Base-by-base conservation (phyloP, 768 basidiomycete genomes). In the Tremella yokohamensis region DNA sequence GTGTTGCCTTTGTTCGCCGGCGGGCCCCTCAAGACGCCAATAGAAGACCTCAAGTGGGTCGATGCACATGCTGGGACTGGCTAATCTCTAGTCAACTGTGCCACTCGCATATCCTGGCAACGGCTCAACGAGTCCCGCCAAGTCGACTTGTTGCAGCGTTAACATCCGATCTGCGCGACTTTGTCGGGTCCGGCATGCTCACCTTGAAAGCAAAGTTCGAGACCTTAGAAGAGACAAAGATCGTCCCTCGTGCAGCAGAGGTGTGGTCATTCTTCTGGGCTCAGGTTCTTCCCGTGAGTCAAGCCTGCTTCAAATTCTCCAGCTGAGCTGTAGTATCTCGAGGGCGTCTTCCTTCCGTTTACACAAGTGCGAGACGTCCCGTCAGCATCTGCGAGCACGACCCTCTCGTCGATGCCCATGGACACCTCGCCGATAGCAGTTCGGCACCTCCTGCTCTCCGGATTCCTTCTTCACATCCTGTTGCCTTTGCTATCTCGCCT, bases 1-100 rank as follows among this genome's bases (percentile, higher is more conserved):
- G 87, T 96, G 34, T 79, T 97, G 2, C 92, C 92, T 1, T 77
- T 94, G 3, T 97, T 97, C 80, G 93, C 93, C 52, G 88, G 90
- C 37, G 89, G 92, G 69, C 86, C 87, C 2, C 81, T 97, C 18
- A 82, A 85, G 59, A 83, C 87, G 52, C 87, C 90, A 20, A 90
- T 97, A 68, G 92, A 96, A 79, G 90, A 92, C 66, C 81, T 97
- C 37, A 97, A 97, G 74, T 76, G 51, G 54, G 74, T 25, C 13
- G 20, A 6, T 25, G 1, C 47, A 22, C 2, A 34, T 44, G 40
- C 26, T 3, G 25, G 8, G 52, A 18, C 44, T 25, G 2, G 45
- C 20, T 63, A 22, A 49, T 25, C 6, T 18, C 1, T 24, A 72
- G 70, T 47, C 65, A 69, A 19, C 57, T 73, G 18, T 73, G 68